These are phyloP conservation scores for Madurella mycetomatis DNA, from an alignment of 2,329 filamentous ascomycete species.

Conservation along the genomic window DNA sequence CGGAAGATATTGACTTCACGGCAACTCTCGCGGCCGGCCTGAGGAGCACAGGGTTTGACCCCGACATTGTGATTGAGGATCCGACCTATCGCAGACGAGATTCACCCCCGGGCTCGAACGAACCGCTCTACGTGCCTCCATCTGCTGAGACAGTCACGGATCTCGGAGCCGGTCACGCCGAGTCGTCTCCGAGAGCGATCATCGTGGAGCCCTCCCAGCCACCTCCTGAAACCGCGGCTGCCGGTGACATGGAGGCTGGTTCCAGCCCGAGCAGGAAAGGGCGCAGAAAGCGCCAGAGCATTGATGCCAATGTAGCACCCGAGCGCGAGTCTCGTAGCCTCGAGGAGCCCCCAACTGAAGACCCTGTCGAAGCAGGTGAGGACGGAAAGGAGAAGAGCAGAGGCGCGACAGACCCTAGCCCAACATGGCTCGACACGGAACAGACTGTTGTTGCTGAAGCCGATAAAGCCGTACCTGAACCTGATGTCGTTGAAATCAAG, in stretches of 20 bases:
- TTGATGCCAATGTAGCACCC: constrained; percentile 13
- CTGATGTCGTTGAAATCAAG: background rate
- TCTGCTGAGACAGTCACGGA: constrained; percentile 47
- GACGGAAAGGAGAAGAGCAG: background rate
- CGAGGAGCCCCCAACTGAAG: background rate
- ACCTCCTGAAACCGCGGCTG: constrained; percentile 30
- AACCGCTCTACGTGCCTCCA: constrained; percentile 45
- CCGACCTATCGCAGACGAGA: constrained; percentile 58
- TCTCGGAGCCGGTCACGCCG: constrained; percentile 30
- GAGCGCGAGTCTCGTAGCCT: background rate
- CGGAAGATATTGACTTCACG: constrained; percentile 64
- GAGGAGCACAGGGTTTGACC: constrained; percentile 65
- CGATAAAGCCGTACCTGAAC: background rate
- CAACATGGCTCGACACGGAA: background rate
- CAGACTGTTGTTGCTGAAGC: background rate
- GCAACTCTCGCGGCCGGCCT: constrained; percentile 66
- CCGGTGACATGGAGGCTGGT: constrained; percentile 24
- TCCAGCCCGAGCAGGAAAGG: constrained; percentile 31
- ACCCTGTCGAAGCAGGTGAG: background rate
- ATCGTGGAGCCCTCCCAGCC: constrained; percentile 44
- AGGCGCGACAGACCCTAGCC: too few species aligned
- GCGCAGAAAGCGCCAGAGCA: constrained; percentile 36
- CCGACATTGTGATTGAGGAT: constrained; percentile 65
- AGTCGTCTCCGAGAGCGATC: constrained; percentile 36
- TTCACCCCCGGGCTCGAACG: constrained; percentile 58